A percentile compares a stretch with the other conserved stretches of the same genome.
These are phyloP conservation scores for Aphanomyces stellatus DNA, from an alignment of 352 stramenopile genomes.

Conservation along the genomic window DNA sequence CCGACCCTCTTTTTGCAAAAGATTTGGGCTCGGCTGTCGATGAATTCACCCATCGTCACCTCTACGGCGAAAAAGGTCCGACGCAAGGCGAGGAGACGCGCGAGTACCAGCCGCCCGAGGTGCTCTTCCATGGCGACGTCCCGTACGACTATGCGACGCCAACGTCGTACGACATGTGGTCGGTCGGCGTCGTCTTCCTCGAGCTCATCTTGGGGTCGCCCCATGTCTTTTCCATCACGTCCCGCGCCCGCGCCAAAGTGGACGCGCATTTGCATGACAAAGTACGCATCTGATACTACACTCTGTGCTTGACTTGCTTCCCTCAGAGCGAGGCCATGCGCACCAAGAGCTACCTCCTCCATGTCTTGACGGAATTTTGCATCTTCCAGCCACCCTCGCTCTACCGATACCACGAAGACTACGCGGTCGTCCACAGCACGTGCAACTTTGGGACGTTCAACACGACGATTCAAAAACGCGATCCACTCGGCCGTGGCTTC, in stretches of 20 bases:
- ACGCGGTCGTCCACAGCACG: slow-evolving; percentile 61
- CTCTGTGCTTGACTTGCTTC: not conserved
- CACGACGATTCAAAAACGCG: slow-evolving; percentile 79
- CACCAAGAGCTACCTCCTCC: slow-evolving; percentile 56
- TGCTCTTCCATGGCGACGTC: slow-evolving; percentile 47
- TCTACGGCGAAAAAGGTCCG: slow-evolving; percentile 72
- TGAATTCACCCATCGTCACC: slow-evolving; percentile 51
- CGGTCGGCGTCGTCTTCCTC: slow-evolving; percentile 93
- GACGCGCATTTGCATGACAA: slow-evolving; percentile 64
- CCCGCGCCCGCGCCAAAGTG: slow-evolving; percentile 85
- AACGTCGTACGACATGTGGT: slow-evolving; percentile 86
- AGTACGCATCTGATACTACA: not conserved
- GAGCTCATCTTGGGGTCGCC: slow-evolving; percentile 93
- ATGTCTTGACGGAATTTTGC: slow-evolving; percentile 79
- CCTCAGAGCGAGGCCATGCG: slow-evolving; percentile 18
- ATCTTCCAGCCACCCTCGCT: slow-evolving; percentile 49
- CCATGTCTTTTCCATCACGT: slow-evolving; percentile 71
- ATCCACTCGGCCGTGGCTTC: slow-evolving; percentile 87
- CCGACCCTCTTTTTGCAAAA: not conserved
- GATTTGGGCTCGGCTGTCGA: slow-evolving; percentile 87
- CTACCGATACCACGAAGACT: slow-evolving; percentile 23
- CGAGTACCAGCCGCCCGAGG: slow-evolving; percentile 93
- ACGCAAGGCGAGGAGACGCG: slow-evolving; percentile 88
- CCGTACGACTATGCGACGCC: slow-evolving; percentile 55
- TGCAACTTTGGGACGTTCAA: slow-evolving; percentile 90